Evolutionary conservation across 2,329 filamentous ascomycete species (phyloP), one percentile per base, ranked within the genome.

Genomic region (Aspergillus arachidicola): DNA sequence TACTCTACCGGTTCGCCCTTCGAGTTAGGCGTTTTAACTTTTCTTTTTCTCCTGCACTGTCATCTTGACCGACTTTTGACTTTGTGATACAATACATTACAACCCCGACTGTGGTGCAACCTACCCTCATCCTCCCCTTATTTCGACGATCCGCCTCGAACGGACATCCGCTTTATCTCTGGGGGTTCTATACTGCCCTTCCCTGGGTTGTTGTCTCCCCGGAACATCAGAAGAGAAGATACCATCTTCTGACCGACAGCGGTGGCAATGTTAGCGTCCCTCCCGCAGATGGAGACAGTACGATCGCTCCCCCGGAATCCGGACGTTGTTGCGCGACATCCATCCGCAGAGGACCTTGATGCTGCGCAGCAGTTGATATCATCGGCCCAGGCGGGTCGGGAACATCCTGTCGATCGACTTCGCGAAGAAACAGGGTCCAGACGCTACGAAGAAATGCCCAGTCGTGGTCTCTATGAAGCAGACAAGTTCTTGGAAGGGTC

Each of bases 351-450:
- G 70, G 80, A 82, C 66, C 68, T 82, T 50, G 80, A 82, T 67
- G 80, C 80, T 63, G 80, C 80, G 60, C 80, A 81, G 69, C 80
- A 82, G 72, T 70, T 82, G 63, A 78, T 82, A 54, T 81, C 80
- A 6, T 82, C 80, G 6, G 79, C 80, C 30, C 78, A 79, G 63
- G 79, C 77, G 46, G 79, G 76, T 64, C 77, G 79, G 46, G 76
- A 79, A 66, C 75, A 75, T 57, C 46, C 68, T 21, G 64, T 71
- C 48, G 74, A 76, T 58, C 69, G 69, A 36, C 69, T 68, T 51
- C 66, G 72, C 26, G 70, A 72, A 28, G 67, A 67, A 55, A 58
- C 68, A 2, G 62, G 59, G 9, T 16, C 59, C 60, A 46, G 70
- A 66, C 62, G 61, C 19, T 45, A 65, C 63, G 67, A 69, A 54